Evolutionary conservation across 805 yeast genomes (phyloP), one percentile per base, ranked within the genome.

Genomic region (Priceomyces melissophilus): DNA sequence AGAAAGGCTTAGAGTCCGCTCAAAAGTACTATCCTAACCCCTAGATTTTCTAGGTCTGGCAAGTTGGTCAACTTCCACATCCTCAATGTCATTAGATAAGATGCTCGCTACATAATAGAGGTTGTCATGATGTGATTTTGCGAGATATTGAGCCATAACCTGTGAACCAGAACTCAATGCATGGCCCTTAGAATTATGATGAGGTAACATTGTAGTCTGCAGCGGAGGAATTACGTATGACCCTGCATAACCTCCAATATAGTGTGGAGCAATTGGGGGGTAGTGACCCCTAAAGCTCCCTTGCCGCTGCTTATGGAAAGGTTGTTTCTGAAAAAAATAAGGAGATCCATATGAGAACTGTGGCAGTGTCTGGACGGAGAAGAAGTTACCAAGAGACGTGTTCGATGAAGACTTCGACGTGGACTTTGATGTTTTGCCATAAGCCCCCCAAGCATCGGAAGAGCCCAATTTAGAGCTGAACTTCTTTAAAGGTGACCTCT

Each of bases 141-240:
- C 85, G 49, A 84, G 66, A 54, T 83, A 84, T 54, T 83, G 88
- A 0, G 87, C 83, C 87, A 84, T 82, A 10, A 84, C 87, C 50
- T 81, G 84, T 0, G 86, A 79, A 2, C 89, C 88, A 5, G 82
- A 63, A 9, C 61, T 46, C 8, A 55, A 43, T 37, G 43, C 40
- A 14, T 35, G 46, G 16, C 31, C 39, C 37, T 48, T 48, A 16
- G 17, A 28, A 23, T 13, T 28, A 30, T 32, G 14, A n/a, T 33
- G 37, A 23, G 43, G 37, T 41, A 47, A 25, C 12, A 16, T 12
- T 32, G 40, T 13, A 35, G 35, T 17, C 13, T 37, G 41, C 14
- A 46, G 37, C 12, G 31, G 30, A 14, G 36, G 40, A 5, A 48
- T 35, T 35, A 14, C 33, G 27, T 33, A 39, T 9, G 30, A 29